A percentile compares a stretch with the other conserved stretches of the same genome.
Conservation (phyloP, 148 eudicot genomes). For the Suaeda aralocaspica region DNA sequence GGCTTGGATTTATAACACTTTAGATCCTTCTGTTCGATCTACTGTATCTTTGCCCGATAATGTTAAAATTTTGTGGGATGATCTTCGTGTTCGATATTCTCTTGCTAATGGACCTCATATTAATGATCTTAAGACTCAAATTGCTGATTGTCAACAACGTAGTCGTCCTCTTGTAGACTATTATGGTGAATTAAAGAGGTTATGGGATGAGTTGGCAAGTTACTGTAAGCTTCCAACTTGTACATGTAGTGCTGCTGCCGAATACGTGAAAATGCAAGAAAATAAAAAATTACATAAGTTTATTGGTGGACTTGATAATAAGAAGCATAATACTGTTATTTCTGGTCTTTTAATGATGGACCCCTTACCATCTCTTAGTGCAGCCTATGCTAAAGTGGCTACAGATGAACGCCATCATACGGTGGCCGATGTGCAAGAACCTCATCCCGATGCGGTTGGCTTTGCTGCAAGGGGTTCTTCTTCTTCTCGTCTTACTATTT, state of each 20-base stretch:
- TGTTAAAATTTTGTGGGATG: background rate
- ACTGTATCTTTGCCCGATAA: background rate
- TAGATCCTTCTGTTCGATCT: background rate
- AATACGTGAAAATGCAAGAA: background rate
- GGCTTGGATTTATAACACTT: slow-evolving; percentile 4
- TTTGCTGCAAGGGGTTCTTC: background rate
- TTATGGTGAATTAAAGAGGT: background rate
- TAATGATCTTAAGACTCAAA: background rate
- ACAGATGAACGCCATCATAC: background rate
- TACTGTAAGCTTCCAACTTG: background rate
- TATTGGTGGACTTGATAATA: background rate
- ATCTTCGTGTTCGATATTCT: slow-evolving; percentile 3
- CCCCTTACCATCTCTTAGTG: background rate
- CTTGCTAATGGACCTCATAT: background rate
- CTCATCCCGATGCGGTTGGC: background rate
- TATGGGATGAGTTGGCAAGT: background rate
- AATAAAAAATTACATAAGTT: background rate
- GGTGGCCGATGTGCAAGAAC: background rate
- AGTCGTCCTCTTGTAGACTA: background rate
- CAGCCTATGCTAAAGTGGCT: background rate
- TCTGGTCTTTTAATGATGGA: background rate
- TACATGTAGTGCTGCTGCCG: background rate
- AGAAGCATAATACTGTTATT: background rate
- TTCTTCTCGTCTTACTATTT: no score
- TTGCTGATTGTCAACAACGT: background rate